Evolutionary conservation across 1,284 basidiomycete genomes (phyloP), one percentile per base, ranked within the genome.

Genomic region (Puccinia novopanici): DNA sequence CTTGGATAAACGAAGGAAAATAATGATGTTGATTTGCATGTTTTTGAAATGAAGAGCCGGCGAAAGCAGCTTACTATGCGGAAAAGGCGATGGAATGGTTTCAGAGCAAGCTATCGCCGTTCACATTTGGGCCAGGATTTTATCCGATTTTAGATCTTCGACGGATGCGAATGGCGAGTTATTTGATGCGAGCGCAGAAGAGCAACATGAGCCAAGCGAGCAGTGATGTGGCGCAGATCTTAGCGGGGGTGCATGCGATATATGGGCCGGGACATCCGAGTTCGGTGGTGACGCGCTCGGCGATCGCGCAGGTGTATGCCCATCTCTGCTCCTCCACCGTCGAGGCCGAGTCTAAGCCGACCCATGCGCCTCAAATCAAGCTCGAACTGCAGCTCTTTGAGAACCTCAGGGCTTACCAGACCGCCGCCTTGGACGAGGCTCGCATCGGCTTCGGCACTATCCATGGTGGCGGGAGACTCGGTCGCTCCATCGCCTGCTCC

Each of bases 1-100:
- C 57, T 75, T 45, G 30, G 54, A 59, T 45, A 13, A 57, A 37
- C 2, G 19, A 54, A n/a, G 22, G 34, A 42, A 13, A n/a, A 34
- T 34, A 34, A 34, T 34, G 34, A 4, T 34, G 15, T 52, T 37
- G 12, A 57, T 54, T 40, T 17, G 42, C 0, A 30, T 55, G 27
- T 5, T 55, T 54, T 54, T 22, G 24, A 13, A 34, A n/a, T 54
- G 0, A 34, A 77, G 75, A 77, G 55, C 75, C 75, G 65, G 75
- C 75, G 4, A 77, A 77, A 45, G 75, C 75, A 42, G 75, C 63
- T 54, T 77, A 77, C 30, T 77, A 77, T 70, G 75, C 75, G 5
- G 75, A 77, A 57, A 77, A 77, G 27, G 75, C 75, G 22, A 77
- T 77, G 48, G 75, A 77, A 70, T 77, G 75, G 75, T 77, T 77